Conservation (phyloP, 129 eudicot genomes). For the Heracleum sosnowskyi region DNA sequence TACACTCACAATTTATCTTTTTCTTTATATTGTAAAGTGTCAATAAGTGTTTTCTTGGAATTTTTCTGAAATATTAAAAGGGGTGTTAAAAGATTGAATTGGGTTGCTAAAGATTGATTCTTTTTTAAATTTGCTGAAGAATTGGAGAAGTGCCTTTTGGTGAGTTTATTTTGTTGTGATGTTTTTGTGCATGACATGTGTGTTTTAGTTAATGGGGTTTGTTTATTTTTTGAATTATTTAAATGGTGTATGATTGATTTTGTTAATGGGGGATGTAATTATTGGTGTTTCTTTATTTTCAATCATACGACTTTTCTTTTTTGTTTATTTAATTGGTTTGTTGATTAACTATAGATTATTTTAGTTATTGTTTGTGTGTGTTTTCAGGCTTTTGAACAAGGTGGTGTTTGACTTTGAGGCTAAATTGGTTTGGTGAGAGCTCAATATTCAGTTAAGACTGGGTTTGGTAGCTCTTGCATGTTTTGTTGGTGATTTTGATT, state of each 20-base stretch:
- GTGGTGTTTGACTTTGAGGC: conserved; percentile 41
- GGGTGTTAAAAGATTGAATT: not conserved
- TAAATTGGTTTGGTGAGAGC: conserved; percentile 14
- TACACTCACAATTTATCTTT: not conserved
- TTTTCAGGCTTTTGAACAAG: conserved; percentile 21
- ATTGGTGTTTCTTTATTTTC: conserved; percentile 14
- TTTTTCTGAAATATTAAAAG: not conserved
- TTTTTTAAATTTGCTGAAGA: not conserved
- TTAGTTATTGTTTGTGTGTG: not conserved
- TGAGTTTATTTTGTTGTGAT: not conserved
- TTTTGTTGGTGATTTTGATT: conserved; percentile 11
- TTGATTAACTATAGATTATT: not conserved
- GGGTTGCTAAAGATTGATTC: not conserved
- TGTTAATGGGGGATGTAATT: conserved; percentile 7
- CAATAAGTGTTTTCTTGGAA: not conserved
- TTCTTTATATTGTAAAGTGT: not conserved
- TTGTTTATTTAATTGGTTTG: not conserved
- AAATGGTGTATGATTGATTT: conserved; percentile 1
- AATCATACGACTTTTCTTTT: conserved; percentile 4
- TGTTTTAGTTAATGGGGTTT: conserved; percentile 3
- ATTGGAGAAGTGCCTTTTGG: not conserved
- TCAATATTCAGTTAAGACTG: not conserved
- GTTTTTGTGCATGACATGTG: not conserved
- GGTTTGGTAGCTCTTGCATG: conserved; percentile 16
- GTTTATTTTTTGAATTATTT: not conserved